A percentile compares a stretch with the other conserved stretches of the same genome.
These are phyloP conservation scores for Pachyrhizus erosus DNA, from an alignment of 306 rosid genomes.

Conservation along the genomic window DNA sequence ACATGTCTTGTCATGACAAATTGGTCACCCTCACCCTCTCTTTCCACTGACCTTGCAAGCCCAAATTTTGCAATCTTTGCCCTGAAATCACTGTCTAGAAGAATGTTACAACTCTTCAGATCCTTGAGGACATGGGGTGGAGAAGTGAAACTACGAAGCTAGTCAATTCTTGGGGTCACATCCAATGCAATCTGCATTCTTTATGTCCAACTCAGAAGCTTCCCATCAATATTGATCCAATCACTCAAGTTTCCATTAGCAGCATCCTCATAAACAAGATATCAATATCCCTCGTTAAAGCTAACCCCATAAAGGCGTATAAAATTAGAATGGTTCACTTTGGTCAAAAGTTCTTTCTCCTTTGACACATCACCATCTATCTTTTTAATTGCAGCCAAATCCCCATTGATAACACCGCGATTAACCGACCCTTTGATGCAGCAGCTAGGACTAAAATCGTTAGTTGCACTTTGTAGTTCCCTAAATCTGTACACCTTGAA, in stretches of 20 bases:
- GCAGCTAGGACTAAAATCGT: slow-evolving; percentile 51
- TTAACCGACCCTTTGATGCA: slow-evolving; percentile 62
- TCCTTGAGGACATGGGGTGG: slow-evolving; percentile 78
- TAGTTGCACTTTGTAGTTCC: slow-evolving; percentile 67
- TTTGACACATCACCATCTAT: slow-evolving; percentile 65
- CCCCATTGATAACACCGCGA: slow-evolving; percentile 54
- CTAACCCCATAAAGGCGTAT: slow-evolving; percentile 66
- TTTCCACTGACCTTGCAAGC: slow-evolving; percentile 59
- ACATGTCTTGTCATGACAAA: slow-evolving; percentile 67
- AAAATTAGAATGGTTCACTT: slow-evolving; percentile 68
- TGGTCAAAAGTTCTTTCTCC: slow-evolving; percentile 62
- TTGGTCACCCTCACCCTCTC: slow-evolving; percentile 58
- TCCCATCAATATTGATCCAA: slow-evolving; percentile 53
- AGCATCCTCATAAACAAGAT: slow-evolving; percentile 71
- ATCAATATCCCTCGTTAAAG: slow-evolving; percentile 67
- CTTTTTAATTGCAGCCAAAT: slow-evolving; percentile 66
- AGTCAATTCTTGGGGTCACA: slow-evolving; percentile 69
- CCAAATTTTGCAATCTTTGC: slow-evolving; percentile 65
- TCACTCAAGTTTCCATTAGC: slow-evolving; percentile 68
- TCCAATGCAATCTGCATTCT: slow-evolving; percentile 66
- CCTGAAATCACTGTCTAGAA: slow-evolving; percentile 61
- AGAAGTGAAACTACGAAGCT: slow-evolving; percentile 71
- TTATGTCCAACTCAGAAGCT: slow-evolving; percentile 61
- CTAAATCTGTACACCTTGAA: slow-evolving; percentile 59
- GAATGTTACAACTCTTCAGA: slow-evolving; percentile 60